Conservation (phyloP, 2,329 filamentous ascomycete species). For the Albifimbria verrucaria region DNA sequence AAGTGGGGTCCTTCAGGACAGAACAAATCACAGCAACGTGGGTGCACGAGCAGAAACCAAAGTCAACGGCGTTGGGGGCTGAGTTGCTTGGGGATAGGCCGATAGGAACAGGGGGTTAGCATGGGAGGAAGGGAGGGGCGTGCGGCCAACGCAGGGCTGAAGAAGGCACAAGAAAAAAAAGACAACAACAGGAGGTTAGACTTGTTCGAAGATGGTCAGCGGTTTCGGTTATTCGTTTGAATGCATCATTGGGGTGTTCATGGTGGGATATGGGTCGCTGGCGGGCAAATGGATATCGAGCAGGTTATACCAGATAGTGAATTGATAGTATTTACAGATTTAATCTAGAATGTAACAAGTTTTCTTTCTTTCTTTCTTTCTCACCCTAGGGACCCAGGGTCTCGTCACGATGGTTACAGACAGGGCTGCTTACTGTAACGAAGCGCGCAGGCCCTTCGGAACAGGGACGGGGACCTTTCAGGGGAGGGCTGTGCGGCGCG, state of each 20-base stretch:
- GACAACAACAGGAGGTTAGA: background rate
- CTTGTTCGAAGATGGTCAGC: background rate
- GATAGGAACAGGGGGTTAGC: background rate
- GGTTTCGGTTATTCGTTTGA: background rate
- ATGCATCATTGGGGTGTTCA: background rate
- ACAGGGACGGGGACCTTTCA: too few species aligned
- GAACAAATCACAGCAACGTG: constrained; percentile 26
- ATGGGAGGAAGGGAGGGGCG: background rate
- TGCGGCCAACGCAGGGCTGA: background rate
- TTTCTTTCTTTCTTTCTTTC: background rate
- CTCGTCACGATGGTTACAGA: too few species aligned
- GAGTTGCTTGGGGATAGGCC: background rate
- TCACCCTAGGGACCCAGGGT: too few species aligned
- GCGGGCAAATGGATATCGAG: background rate
- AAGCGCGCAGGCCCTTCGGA: too few species aligned
- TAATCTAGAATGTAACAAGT: background rate
- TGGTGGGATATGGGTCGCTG: background rate
- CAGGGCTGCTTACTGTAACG: too few species aligned
- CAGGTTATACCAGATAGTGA: background rate
- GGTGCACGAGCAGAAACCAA: constrained; percentile 30
- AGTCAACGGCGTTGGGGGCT: constrained; percentile 28
- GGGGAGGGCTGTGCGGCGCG: too few species aligned
- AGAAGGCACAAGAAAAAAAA: background rate
- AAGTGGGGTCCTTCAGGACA: constrained; percentile 29
- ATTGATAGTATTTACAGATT: background rate